phyloP scores from a whole-genome alignment of 2,329 filamentous ascomycete genomes.

The Colletotrichum sp. region DNA sequence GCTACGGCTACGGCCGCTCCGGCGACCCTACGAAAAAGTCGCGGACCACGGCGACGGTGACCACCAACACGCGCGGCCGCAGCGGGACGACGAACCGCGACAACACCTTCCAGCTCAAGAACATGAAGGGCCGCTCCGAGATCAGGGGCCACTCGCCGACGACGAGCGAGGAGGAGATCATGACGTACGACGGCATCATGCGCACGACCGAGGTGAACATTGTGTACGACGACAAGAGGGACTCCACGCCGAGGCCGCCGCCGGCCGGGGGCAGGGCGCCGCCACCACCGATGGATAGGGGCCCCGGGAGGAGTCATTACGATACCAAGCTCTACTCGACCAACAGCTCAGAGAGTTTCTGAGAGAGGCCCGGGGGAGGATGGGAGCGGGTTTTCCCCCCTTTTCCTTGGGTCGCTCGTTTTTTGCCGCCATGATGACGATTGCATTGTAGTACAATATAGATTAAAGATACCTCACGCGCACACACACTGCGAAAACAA shows the following conservation, averaged over 20 bases:
- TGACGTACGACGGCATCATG: constrained; percentile 45
- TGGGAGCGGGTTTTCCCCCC: not conserved
- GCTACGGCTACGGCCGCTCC: constrained; percentile 2
- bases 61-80: not conserved
- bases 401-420: not conserved
- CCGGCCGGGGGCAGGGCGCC: not conserved
- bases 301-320: not conserved
- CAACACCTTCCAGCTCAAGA: constrained; percentile 11
- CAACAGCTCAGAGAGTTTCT: constrained; percentile 1
- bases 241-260: not conserved
- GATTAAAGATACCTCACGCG: not conserved
- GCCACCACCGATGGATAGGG: not conserved
- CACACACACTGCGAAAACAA: not conserved
- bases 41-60: not conserved
- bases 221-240: not conserved
- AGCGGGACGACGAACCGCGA: not conserved
- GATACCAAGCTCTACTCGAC: not conserved
- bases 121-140: constrained; percentile 35
- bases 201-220: constrained; percentile 14
- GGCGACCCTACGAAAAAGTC: not conserved
- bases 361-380: not conserved
- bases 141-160: constrained; percentile 37
- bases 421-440: not conserved
- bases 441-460: not conserved
- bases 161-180: constrained; percentile 44